These are phyloP conservation scores for Puccinia sorghi DNA, from an alignment of 1,284 basidiomycete species.

Conservation along the genomic window DNA sequence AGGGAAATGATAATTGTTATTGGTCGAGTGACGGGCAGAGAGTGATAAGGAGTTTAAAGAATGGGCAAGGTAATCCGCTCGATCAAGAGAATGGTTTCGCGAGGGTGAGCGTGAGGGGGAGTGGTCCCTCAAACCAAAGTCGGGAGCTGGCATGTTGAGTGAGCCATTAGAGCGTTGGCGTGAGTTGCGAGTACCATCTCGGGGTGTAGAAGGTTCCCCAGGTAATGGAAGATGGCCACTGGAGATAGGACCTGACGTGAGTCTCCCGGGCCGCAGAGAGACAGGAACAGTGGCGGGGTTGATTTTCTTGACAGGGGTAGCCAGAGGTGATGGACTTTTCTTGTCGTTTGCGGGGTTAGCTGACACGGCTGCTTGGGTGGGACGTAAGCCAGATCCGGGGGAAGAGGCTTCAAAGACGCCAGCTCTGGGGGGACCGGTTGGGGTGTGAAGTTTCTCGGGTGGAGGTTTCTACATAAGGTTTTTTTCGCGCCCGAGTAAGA, in stretches of 20 bases:
- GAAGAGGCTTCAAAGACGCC: conserved; percentile 45
- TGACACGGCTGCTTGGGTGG: background rate
- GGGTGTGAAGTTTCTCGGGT: conserved; percentile 32
- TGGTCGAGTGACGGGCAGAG: conserved; percentile 10
- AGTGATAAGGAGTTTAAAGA: conserved; percentile 34
- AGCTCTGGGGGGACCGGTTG: conserved; percentile 30
- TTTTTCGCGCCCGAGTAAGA: background rate
- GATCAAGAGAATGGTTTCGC: conserved; percentile 40
- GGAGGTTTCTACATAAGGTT: conserved; percentile 38
- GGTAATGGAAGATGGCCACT: conserved; percentile 29
- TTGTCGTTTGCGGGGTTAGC: background rate
- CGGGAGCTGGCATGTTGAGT: conserved; percentile 23
- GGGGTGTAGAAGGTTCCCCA: conserved; percentile 25
- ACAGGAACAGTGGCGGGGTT: conserved; percentile 20
- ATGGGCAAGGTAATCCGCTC: conserved; percentile 5
- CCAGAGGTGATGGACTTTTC: conserved; percentile 19
- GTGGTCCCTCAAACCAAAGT: conserved; percentile 9
- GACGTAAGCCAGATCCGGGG: conserved; percentile 29
- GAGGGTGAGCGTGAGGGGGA: conserved; percentile 30
- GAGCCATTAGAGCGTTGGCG: conserved; percentile 35
- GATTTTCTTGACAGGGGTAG: conserved; percentile 1
- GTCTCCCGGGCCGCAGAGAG: conserved; percentile 9
- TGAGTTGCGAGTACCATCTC: conserved; percentile 7
- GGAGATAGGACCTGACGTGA: background rate
- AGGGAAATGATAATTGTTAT: conserved; percentile 18